Base-by-base conservation (phyloP, 768 basidiomycete genomes). In the Tulasnella sp. region DNA sequence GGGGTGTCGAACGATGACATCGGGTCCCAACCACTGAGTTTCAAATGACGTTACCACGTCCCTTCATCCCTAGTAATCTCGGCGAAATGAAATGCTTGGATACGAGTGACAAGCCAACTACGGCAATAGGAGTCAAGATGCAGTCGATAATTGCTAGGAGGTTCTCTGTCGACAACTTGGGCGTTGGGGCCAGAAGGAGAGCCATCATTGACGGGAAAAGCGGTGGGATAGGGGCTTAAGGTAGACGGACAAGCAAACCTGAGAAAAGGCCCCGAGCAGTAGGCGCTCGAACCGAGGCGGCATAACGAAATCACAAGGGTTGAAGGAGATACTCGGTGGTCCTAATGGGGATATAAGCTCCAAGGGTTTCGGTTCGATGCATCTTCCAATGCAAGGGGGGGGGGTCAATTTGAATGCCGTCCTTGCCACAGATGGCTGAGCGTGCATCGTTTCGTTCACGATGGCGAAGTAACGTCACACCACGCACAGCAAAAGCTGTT, bases 71-170 rank as follows among this genome's bases (percentile, higher is more conserved):
- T 32, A 1, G 42, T 40, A 29, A 72, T 26, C 39, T 46, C 42
- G 37, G 70, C 35, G 39, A 72, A 72, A 39, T 37, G 39, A 72
- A 72, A 39, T 37, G 37, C 37, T 39, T 72, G 23, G 70, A 72
- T 32, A 46, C 42, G 29, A 46, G 20, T 11, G 70, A 72, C 70
- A 40, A 39, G 10, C 3, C 23, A 1, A 72, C 10, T 1, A 72
- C 7, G 16, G 0, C 70, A 72, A 40, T 9, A 26, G 70, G 70
- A 40, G 13, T 46, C 3, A 13, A 18, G 18, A 72, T 72, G 70
- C 2, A 39, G 42, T 46, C 70, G n/a, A 29, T 13, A 23, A 72
- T 46, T 10, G n/a, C 39, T 10, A 32, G 23, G 26, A 72, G 26
- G n/a, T 72, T 29, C 10, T 40, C 70, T 5, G 70, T 72, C 10